Conservation (phyloP, 805 yeast species). For the Candida methanosorbosa region DNA sequence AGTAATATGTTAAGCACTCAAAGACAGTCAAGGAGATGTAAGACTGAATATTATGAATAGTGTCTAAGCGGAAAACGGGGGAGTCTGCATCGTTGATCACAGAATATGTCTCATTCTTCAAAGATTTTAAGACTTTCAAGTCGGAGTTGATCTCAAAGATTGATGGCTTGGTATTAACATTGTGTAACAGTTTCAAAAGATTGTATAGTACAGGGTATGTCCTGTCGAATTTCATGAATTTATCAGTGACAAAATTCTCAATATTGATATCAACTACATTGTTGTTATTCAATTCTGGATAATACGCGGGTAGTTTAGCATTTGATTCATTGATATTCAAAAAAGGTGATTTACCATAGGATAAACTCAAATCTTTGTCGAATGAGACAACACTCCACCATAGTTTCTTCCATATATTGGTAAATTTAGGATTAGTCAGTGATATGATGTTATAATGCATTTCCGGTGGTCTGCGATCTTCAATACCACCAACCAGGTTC, state of each 20-base stretch:
- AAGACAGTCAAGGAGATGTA: too few species aligned
- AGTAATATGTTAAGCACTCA: too few species aligned
- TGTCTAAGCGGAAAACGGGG: too few species aligned
- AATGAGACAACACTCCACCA: slow-evolving; percentile 17
- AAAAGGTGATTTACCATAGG: slow-evolving; percentile 14
- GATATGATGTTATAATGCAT: too few species aligned
- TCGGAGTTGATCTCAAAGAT: slow-evolving; percentile 14
- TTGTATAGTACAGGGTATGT: slow-evolving; percentile 10
- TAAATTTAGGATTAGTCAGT: slow-evolving; percentile 10
- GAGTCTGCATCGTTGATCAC: too few species aligned
- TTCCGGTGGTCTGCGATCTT: too few species aligned
- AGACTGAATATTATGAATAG: too few species aligned
- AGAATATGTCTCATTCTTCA: slow-evolving; percentile 1
- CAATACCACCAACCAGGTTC: too few species aligned
- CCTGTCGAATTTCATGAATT: slow-evolving; percentile 9
- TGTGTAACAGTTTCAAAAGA: slow-evolving; percentile 14
- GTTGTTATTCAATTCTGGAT: too few species aligned
- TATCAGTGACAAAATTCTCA: slow-evolving; percentile 6
- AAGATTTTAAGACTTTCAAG: slow-evolving; percentile 5
- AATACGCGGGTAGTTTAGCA: slow-evolving; percentile 4
- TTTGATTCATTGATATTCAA: slow-evolving; percentile 10
- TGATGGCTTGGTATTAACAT: slow-evolving; percentile 11
- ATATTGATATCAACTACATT: not conserved
- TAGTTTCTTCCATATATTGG: slow-evolving; percentile 19
- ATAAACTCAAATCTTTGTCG: slow-evolving; percentile 15